A percentile compares a stretch with the other conserved stretches of the same genome.
These are phyloP conservation scores for Saturnispora galanensis DNA, from an alignment of 805 yeast species.

Conservation along the genomic window DNA sequence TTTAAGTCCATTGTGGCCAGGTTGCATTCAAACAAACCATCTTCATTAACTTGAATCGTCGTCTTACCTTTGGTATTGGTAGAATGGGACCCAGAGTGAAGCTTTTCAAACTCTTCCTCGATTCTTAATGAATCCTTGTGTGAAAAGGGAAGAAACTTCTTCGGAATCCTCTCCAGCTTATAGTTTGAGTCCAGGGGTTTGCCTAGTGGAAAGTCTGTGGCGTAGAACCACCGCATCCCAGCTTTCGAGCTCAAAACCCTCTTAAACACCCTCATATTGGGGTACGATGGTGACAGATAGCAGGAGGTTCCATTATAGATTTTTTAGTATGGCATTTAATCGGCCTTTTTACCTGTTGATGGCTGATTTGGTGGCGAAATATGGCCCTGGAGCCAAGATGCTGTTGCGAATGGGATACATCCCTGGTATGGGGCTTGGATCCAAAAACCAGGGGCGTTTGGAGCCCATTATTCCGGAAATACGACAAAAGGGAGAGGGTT, in stretches of 20 bases:
- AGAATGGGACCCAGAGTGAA: no score
- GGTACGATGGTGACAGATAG: background rate
- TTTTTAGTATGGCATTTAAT: background rate
- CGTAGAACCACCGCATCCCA: slow-evolving; percentile 60
- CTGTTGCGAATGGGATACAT: slow-evolving; percentile 80
- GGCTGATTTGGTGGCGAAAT: slow-evolving; percentile 19
- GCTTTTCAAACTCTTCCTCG: slow-evolving; percentile 29
- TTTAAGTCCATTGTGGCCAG: slow-evolving; percentile 40
- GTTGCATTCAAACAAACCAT: slow-evolving; percentile 66
- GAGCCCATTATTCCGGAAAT: slow-evolving; percentile 68
- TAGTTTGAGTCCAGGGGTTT: slow-evolving; percentile 58
- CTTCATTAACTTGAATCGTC: slow-evolving; percentile 65
- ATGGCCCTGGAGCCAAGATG: slow-evolving; percentile 81
- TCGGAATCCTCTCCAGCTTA: slow-evolving; percentile 38
- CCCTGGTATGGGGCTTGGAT: slow-evolving; percentile 81
- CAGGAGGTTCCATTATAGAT: no score
- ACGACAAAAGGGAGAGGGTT: slow-evolving; percentile 61
- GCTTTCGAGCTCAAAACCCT: background rate
- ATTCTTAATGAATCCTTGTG: slow-evolving; percentile 49
- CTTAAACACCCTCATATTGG: background rate
- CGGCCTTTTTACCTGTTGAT: background rate
- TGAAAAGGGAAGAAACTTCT: slow-evolving; percentile 60
- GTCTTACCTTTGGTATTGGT: slow-evolving; percentile 4
- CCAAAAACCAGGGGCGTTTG: slow-evolving; percentile 57
- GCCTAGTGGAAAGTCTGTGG: slow-evolving; percentile 63